Conservation (phyloP, 2,329 filamentous ascomycete species). For the Akanthomyces dipterigenus region DNA sequence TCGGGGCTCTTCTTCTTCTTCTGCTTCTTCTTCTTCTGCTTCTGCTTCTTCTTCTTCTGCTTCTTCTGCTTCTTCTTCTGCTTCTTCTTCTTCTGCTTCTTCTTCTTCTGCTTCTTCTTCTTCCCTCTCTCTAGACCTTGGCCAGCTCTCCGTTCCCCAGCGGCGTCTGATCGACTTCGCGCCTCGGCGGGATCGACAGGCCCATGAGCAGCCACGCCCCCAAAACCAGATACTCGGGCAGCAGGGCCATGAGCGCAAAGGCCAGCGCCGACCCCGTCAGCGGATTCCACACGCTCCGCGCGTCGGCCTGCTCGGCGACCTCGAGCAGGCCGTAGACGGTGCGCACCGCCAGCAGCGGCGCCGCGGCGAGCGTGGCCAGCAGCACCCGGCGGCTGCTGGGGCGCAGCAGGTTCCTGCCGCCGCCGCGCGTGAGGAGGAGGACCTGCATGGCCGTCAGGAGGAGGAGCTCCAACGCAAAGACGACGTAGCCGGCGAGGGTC, state of each 20-base stretch:
- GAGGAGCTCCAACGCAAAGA: slow-evolving; percentile 17
- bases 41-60: neutral
- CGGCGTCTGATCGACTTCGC: neutral
- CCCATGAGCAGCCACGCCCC: slow-evolving; percentile 13
- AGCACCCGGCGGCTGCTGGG: slow-evolving; percentile 17
- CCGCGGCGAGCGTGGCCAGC: slow-evolving; percentile 15
- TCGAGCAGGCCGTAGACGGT: slow-evolving; percentile 19
- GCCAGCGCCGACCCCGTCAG: slow-evolving; percentile 14
- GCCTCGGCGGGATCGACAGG: slow-evolving; percentile 1
- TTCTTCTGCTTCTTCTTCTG: too few species aligned
- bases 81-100: neutral
- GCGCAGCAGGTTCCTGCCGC: slow-evolving; percentile 9
- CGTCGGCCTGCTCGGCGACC: slow-evolving; percentile 8
- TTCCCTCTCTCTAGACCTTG: neutral
- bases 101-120: neutral
- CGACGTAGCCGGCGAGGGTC: slow-evolving; percentile 18
- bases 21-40: too few species aligned
- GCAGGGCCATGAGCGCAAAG: slow-evolving; percentile 16
- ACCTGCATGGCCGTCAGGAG: slow-evolving; percentile 16
- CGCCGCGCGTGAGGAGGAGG: slow-evolving; percentile 5
- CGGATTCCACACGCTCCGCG: slow-evolving; percentile 16
- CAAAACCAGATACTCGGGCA: slow-evolving; percentile 15
- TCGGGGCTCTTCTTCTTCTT: too few species aligned
- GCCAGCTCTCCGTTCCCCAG: neutral
- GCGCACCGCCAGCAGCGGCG: slow-evolving; percentile 18